Evolutionary conservation across 768 basidiomycete genomes (phyloP), one percentile per base, ranked within the genome.

Genomic region (Leccinum fibrillosum): DNA sequence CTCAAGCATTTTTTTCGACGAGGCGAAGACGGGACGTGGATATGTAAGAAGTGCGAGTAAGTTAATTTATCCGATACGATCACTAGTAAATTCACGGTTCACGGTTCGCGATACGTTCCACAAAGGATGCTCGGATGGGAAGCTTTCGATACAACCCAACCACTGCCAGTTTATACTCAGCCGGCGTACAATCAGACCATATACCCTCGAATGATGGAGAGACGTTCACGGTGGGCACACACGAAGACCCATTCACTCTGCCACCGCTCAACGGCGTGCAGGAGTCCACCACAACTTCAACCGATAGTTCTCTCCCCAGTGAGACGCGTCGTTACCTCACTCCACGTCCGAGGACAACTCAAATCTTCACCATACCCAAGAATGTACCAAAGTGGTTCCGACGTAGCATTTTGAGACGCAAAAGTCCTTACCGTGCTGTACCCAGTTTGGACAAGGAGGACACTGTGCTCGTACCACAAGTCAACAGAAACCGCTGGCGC

Each of bases 11-110:
- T 28, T 28, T 28, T 28, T 28, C 28, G 28, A 28, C 28, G 28
- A 28, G 28, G 28, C 28, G 28, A 28, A 28, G 28, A 28, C 28
- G 28, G 28, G 28, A 28, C 28, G 28, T 28, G 28, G 28, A 28
- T 28, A 28, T 28, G 28, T 28, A 28, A 28, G 28, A 28, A 28
- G 28, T 28, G 28, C 28, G 28, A 28, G 28, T 28, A 28, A 28
- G 28, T 28, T 28, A 28, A 28, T 28, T 28, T 28, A 28, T 28
- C 28, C 28, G 28, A 28, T 28, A 28, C 28, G 28, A 28, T 28
- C 28, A 2, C 28, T 3, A 72, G 71, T 52, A 72, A 74, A 56
- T 52, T 44, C 11, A 72, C 69, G 1, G 28, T 72, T 39, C 72
- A 74, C 13, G 71, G 67, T 30, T 63, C 69, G 8, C 59, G 62